Conservation (phyloP, 768 basidiomycete genomes). For the Guyanaporus albipodus region DNA sequence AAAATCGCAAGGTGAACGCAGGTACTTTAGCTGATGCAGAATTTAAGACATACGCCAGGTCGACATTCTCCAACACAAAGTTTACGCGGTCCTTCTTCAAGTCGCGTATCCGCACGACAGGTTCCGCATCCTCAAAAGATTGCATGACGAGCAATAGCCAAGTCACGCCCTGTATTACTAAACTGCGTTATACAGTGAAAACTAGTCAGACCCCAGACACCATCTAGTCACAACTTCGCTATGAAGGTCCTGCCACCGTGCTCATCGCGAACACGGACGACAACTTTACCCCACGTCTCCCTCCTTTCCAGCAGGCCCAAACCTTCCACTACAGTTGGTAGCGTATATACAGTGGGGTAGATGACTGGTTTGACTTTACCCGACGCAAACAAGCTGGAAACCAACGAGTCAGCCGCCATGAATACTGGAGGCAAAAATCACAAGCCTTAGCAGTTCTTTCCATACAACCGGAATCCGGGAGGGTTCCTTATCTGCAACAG, state of each 20-base stretch:
- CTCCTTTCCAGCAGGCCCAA: conserved; percentile 72
- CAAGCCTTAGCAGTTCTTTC: conserved; percentile 63
- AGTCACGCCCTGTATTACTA: background rate
- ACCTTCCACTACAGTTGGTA: conserved; percentile 66
- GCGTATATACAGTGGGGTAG: conserved; percentile 64
- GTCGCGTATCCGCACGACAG: conserved; percentile 78
- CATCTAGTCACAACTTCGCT: conserved; percentile 40
- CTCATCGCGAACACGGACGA: conserved; percentile 62
- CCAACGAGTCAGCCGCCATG: conserved; percentile 1
- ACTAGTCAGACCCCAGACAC: conserved; percentile 26
- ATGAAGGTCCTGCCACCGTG: conserved; percentile 13
- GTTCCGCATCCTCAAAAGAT: conserved; percentile 43
- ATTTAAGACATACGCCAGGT: conserved; percentile 70
- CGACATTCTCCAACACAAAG: conserved; percentile 94
- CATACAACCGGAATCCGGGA: conserved; percentile 64
- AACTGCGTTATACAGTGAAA: background rate
- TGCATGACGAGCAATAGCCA: conserved; percentile 27
- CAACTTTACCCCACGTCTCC: conserved; percentile 90
- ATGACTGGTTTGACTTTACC: conserved; percentile 64
- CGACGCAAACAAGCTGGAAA: conserved; percentile 58
- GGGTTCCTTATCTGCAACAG: conserved; percentile 56
- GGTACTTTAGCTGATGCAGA: background rate
- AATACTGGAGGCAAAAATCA: conserved; percentile 1
- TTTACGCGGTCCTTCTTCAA: conserved; percentile 82
- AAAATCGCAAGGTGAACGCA: conserved; percentile 11